Conservation (phyloP, 2,329 filamentous ascomycete genomes). For the Trichoderma koningii region DNA sequence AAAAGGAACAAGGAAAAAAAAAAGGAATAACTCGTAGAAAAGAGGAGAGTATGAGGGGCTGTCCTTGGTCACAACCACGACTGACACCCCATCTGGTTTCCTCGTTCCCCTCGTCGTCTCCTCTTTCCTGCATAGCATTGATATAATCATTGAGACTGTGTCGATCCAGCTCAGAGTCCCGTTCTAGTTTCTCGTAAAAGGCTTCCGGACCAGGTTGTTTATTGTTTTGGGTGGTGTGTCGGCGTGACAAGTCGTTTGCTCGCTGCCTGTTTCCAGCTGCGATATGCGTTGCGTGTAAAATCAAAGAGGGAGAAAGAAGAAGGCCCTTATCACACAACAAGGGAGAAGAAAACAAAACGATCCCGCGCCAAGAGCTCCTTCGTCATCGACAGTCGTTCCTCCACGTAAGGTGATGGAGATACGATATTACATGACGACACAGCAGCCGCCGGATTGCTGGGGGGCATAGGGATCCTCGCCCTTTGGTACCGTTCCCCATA, state of each 20-base stretch:
- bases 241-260: slow-evolving; percentile 26
- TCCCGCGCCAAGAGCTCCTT: slow-evolving; percentile 26
- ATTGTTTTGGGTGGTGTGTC: slow-evolving; percentile 14
- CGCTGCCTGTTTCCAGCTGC: slow-evolving; percentile 32
- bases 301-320: slow-evolving; percentile 17
- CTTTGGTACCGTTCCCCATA: slow-evolving; percentile 93
- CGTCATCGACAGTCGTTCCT: slow-evolving; percentile 35
- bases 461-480: slow-evolving; percentile 98
- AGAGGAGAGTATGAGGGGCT: slow-evolving; percentile 11
- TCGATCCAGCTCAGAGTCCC: slow-evolving; percentile 23
- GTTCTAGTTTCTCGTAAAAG: slow-evolving; percentile 26
- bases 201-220: slow-evolving; percentile 24
- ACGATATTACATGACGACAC: slow-evolving; percentile 78
- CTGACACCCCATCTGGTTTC: neutral
- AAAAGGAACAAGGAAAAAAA: slow-evolving; percentile 5
- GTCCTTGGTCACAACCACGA: slow-evolving; percentile 16
- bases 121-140: slow-evolving; percentile 21
- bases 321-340: slow-evolving; percentile 32
- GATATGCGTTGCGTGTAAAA: slow-evolving; percentile 26
- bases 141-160: slow-evolving; percentile 26
- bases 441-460: slow-evolving; percentile 90
- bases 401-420: neutral
- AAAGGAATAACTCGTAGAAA: slow-evolving; percentile 19
- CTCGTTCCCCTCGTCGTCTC: slow-evolving; percentile 17
- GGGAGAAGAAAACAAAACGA: slow-evolving; percentile 32